Base-by-base conservation (phyloP, 768 basidiomycete genomes). In the Candolleomyces eurysporus region DNA sequence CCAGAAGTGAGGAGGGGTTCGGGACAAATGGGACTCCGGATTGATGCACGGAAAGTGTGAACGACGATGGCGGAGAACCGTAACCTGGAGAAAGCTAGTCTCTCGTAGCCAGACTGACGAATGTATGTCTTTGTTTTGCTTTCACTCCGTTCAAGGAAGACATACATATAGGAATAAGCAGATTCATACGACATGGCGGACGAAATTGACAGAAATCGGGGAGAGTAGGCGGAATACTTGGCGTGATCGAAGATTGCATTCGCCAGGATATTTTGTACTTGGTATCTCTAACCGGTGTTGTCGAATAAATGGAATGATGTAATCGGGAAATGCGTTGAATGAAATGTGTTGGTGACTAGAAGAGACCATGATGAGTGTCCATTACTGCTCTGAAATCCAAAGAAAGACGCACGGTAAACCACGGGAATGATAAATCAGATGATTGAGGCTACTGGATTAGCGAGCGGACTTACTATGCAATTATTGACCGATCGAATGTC, bases 401-500 rank as follows among this genome's bases (percentile, higher is more conserved):
- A 26, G 26, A 26, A 26, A 26, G 2, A 75, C 89, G 67, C 71
- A 90, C 86, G 90, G 69, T 91, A 92, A 60, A 89, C 65, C 67
- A 88, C 84, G 2, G 92, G 92, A 5, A 80, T 78, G 42, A 94
- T 68, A 55, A 94, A 73, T 91, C 91, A 94, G 74, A 88, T 88
- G 58, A 83, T 60, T 56, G 43, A 2, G 26, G 26, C 26, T 26
- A 76, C 90, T 43, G 94, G 94, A 14, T 89, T 86, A 7, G 92
- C 85, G 51, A 95, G 78, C 11, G 94, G 94, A 68, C 84, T 90
- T 48, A 88, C 84, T 56, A 88, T 10, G 87, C 80, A 61, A 95
- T 87, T 84, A 88, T 86, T 5, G 84, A 75, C 94, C 94, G 95
- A 69, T 96, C 94, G 68, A 96, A 90, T 0, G 91, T 90, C 36